Evolutionary conservation across 2,329 filamentous ascomycete genomes (phyloP).

Genomic region (Arthrobotrys conoides): DNA sequence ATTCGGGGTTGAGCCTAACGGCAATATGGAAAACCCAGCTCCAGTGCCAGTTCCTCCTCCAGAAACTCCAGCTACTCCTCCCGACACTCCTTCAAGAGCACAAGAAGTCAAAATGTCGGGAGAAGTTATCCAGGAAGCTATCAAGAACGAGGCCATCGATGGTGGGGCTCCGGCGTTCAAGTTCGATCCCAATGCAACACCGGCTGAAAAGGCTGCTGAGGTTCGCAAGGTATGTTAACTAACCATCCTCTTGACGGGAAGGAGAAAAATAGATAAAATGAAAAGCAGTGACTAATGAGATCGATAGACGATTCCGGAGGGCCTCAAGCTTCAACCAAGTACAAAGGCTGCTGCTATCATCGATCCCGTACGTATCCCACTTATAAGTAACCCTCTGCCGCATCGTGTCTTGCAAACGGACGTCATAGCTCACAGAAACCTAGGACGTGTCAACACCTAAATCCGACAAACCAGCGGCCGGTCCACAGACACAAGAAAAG

Average conservation of each 20-base stretch:
- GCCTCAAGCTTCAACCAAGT: conserved; percentile 56
- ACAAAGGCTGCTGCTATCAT: conserved; percentile 51
- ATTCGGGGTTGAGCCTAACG: conserved; percentile 34
- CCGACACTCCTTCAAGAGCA: conserved; percentile 55
- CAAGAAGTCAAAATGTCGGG: conserved; percentile 51
- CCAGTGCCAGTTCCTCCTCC: conserved; percentile 25
- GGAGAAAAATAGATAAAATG: conserved; percentile 65
- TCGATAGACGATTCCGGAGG: conserved; percentile 42
- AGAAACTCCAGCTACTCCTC: conserved; percentile 58
- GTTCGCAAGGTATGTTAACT: conserved; percentile 69
- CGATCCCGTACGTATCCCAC: conserved; percentile 45
- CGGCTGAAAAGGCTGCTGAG: conserved; percentile 86
- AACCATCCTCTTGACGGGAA: too few species aligned
- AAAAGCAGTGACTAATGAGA: conserved; percentile 71
- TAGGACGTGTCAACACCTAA: conserved; percentile 54
- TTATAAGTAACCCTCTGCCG: conserved; percentile 14
- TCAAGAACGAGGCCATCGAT: conserved; percentile 82
- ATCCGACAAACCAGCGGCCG: conserved; percentile 25
- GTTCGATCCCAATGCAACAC: conserved; percentile 87
- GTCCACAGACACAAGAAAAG: conserved; percentile 63
- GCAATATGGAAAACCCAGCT: conserved; percentile 54
- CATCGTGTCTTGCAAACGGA: conserved; percentile 16
- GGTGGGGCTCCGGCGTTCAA: conserved; percentile 84
- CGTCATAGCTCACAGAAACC: conserved; percentile 27
- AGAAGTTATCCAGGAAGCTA: conserved; percentile 71